Evolutionary conservation across 352 stramenopile species (phyloP).

Genomic region (Pythium brassicae): DNA sequence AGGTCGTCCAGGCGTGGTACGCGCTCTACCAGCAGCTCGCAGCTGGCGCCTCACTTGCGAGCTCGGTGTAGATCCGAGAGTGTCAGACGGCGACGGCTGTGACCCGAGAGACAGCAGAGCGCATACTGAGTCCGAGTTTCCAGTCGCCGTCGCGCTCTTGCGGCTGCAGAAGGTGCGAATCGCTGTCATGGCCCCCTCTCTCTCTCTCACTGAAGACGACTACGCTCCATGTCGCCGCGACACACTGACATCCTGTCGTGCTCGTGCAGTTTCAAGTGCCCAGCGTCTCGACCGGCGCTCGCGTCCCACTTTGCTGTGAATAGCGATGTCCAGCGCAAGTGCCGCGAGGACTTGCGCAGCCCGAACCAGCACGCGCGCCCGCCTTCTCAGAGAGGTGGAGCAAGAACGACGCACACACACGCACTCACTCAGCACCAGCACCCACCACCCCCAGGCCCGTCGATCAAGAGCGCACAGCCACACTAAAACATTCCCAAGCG

Average conservation of each 20-base stretch:
- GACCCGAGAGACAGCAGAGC: background rate
- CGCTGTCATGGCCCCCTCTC: no score
- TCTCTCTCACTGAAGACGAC: no score
- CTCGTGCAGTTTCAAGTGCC: background rate
- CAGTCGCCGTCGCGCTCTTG: no score
- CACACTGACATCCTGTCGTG: no score
- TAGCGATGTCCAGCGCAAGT: background rate
- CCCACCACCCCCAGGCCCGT: background rate
- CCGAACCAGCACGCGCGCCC: background rate
- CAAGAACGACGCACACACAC: background rate
- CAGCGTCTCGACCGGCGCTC: background rate
- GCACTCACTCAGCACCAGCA: background rate
- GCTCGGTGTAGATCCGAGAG: slow-evolving; percentile 5
- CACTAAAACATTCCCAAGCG: background rate
- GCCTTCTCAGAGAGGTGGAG: background rate
- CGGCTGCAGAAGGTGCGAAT: no score
- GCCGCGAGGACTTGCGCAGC: background rate
- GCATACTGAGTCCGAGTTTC: no score
- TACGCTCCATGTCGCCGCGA: no score
- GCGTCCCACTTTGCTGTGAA: background rate
- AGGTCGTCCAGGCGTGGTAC: slow-evolving; percentile 38
- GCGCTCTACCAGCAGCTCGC: slow-evolving; percentile 28
- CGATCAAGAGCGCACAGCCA: background rate
- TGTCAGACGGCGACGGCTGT: no score
- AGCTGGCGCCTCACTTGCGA: slow-evolving; percentile 17